A percentile compares a stretch with the other conserved stretches of the same genome.
These are phyloP conservation scores for Pichia nakasei DNA, from an alignment of 805 yeast genomes.

Conservation along the genomic window DNA sequence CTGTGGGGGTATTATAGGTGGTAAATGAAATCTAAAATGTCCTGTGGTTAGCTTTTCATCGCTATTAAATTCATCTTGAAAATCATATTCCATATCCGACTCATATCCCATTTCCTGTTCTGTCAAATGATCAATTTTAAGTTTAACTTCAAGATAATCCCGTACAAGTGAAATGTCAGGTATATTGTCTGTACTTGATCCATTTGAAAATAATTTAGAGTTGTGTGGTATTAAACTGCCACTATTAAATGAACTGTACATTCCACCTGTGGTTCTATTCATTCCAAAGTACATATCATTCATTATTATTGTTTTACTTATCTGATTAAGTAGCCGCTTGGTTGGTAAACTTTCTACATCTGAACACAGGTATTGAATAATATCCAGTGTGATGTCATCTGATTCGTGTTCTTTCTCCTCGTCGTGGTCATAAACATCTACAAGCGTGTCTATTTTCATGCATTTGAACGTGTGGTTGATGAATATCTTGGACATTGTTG, in stretches of 20 bases:
- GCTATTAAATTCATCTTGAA: constrained; percentile 4
- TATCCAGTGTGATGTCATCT: neutral
- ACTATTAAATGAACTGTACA: neutral
- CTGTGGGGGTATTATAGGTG: constrained; percentile 22
- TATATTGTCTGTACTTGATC: constrained; percentile 15
- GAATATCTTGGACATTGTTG: constrained; percentile 23
- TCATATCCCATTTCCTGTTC: neutral
- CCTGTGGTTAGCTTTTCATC: constrained; percentile 15
- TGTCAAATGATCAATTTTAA: constrained; percentile 12
- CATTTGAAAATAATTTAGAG: constrained; percentile 17
- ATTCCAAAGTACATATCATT: constrained; percentile 15
- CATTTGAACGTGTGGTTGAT: constrained; percentile 18
- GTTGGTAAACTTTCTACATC: constrained; percentile 17
- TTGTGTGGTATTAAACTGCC: constrained; percentile 14
- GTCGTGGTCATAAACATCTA: constrained; percentile 19
- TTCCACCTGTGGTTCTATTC: neutral
- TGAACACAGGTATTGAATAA: constrained; percentile 14
- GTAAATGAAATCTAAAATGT: constrained; percentile 23
- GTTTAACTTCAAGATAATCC: constrained; percentile 16
- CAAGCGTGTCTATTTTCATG: constrained; percentile 13
- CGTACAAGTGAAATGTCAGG: constrained; percentile 19
- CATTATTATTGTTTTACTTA: constrained; percentile 16
- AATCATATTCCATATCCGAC: too few relatives aligned
- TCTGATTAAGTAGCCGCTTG: constrained; percentile 11
- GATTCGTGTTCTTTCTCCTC: constrained; percentile 13